phyloP scores from a whole-genome alignment of 768 basidiomycete species.

The Myochromella boudieri region DNA sequence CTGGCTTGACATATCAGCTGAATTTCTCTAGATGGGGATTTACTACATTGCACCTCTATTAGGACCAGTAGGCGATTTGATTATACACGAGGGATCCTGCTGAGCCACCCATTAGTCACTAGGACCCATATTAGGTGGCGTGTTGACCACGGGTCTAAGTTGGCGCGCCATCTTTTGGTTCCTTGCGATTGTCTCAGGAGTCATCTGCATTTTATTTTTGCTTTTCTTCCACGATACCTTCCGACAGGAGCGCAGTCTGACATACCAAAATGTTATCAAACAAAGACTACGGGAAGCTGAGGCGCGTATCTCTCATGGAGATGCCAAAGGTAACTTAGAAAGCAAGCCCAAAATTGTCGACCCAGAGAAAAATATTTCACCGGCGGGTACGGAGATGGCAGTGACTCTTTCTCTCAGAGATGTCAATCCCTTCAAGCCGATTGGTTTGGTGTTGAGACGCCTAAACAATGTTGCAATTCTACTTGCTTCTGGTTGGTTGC shows the following conservation, averaged over 20 bases:
- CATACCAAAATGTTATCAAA: constrained; percentile 69
- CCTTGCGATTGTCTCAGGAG: constrained; percentile 59
- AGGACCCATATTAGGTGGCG: constrained; percentile 73
- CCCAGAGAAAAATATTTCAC: constrained; percentile 26
- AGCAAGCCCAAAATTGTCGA: neutral
- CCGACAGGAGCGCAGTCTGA: constrained; percentile 75
- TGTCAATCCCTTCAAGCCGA: constrained; percentile 72
- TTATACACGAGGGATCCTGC: neutral
- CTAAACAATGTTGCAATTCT: constrained; percentile 70
- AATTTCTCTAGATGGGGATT: constrained; percentile 57
- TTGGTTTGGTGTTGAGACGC: constrained; percentile 54
- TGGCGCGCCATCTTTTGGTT: constrained; percentile 91
- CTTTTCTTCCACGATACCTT: constrained; percentile 82
- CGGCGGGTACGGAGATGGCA: constrained; percentile 15
- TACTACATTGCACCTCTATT: constrained; percentile 81
- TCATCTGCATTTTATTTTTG: constrained; percentile 55
- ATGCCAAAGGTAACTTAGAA: neutral
- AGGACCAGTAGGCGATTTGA: constrained; percentile 45
- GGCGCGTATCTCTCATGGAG: neutral
- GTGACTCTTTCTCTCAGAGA: constrained; percentile 63
- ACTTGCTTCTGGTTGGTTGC: constrained; percentile 68
- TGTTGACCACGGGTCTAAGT: constrained; percentile 59
- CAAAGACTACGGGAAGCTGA: constrained; percentile 31
- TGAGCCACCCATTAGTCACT: constrained; percentile 35
- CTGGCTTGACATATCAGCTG: neutral